These are phyloP conservation scores for Penicillium verhagenii DNA, from an alignment of 495 filamentous ascomycete species.

Conservation along the genomic window DNA sequence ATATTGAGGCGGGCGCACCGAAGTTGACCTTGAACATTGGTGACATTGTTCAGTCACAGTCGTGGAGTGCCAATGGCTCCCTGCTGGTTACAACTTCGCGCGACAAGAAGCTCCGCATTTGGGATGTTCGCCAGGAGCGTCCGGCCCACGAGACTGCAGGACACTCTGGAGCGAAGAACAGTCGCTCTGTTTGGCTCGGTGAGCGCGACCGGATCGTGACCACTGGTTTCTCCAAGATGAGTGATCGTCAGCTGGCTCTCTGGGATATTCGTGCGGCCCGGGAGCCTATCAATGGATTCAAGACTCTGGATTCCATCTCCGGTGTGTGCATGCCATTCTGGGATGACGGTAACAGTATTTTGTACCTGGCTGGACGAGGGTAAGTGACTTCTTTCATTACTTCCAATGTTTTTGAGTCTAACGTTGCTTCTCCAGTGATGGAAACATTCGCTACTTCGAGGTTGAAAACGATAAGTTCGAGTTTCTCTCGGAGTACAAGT, in stretches of 20 bases:
- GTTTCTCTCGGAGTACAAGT: conserved; percentile 93
- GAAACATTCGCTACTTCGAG: conserved; percentile 98
- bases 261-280: conserved; percentile 84
- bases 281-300: conserved; percentile 86
- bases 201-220: conserved; percentile 93
- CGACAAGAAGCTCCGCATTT: conserved; percentile 96
- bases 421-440: conserved; percentile 60
- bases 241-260: conserved; percentile 89
- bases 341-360: conserved; percentile 90
- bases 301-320: conserved; percentile 86
- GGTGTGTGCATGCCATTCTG: conserved; percentile 99
- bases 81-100: conserved; percentile 90
- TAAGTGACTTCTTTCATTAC: conserved; percentile 41
- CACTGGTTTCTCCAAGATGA: conserved; percentile 97
- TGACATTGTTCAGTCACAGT: conserved; percentile 91
- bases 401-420: conserved; percentile 1
- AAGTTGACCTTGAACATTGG: conserved; percentile 74
- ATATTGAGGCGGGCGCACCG: conserved; percentile 75
- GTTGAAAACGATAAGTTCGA: conserved; percentile 98
- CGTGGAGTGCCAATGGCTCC: conserved; percentile 91
- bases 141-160: conserved; percentile 81
- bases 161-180: conserved; percentile 94
- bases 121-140: conserved; percentile 93
- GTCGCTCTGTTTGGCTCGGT: conserved; percentile 92
- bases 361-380: conserved; percentile 97